These are phyloP conservation scores for Cyclotella kingstonii DNA, from an alignment of 108 stramenopile species.

Conservation along the genomic window DNA sequence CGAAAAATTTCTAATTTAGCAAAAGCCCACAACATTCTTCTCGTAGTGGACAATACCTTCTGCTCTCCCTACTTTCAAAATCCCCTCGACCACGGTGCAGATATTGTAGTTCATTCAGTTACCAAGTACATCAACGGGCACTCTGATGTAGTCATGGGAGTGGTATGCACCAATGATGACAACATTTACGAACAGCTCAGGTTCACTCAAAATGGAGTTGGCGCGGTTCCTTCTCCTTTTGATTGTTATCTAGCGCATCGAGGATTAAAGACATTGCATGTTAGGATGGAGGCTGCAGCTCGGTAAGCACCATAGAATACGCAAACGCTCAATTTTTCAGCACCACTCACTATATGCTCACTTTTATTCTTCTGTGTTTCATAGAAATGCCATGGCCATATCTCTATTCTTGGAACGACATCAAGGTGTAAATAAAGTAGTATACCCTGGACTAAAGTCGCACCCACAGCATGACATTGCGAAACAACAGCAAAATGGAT, in stretches of 20 bases:
- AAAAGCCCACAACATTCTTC: constrained; percentile 36
- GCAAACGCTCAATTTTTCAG: background rate
- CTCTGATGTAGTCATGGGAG: constrained; percentile 77
- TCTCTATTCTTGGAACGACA: constrained; percentile 70
- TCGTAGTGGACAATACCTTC: constrained; percentile 95
- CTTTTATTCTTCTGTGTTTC: constrained; percentile 7
- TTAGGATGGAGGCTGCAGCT: constrained; percentile 81
- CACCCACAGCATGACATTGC: constrained; percentile 88
- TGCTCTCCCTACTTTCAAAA: constrained; percentile 89
- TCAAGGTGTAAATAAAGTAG: constrained; percentile 55
- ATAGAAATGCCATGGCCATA: constrained; percentile 75
- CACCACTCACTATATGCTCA: background rate
- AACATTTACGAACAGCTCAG: constrained; percentile 62
- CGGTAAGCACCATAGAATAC: constrained; percentile 29
- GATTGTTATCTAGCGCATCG: constrained; percentile 88
- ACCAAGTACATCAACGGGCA: constrained; percentile 89
- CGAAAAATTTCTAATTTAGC: constrained; percentile 55
- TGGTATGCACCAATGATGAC: constrained; percentile 68
- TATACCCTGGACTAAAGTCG: constrained; percentile 80
- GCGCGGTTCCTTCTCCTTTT: constrained; percentile 89
- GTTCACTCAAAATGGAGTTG: constrained; percentile 88
- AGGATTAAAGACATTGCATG: constrained; percentile 88
- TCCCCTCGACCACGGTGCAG: constrained; percentile 79
- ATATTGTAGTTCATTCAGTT: constrained; percentile 75
- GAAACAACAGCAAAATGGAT: constrained; percentile 67